A percentile compares a stretch with the other conserved stretches of the same genome.
These are phyloP conservation scores for Ambrosia trifida DNA, from an alignment of 129 eudicot species.

Conservation along the genomic window DNA sequence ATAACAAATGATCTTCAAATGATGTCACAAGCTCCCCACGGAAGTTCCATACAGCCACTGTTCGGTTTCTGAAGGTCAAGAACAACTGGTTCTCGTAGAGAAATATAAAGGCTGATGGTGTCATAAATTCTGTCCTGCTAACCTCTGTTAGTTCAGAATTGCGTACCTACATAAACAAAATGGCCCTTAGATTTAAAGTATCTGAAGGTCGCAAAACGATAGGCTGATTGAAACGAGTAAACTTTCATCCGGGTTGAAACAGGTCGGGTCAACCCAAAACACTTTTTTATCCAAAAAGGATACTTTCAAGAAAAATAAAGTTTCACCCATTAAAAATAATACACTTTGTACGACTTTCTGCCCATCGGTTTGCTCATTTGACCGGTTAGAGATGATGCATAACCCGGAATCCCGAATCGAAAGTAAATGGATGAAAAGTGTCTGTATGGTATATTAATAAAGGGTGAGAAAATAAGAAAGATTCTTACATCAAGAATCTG, in stretches of 20 bases:
- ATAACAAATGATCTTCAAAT: slow-evolving; percentile 27
- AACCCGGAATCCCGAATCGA: background rate
- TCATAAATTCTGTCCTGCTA: slow-evolving; percentile 28
- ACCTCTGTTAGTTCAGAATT: slow-evolving; percentile 25
- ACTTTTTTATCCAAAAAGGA: background rate
- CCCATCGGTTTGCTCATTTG: background rate
- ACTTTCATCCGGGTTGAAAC: background rate
- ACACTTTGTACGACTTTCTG: background rate
- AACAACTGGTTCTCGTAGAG: slow-evolving; percentile 29
- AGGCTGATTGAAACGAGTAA: background rate
- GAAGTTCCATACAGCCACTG: slow-evolving; percentile 32
- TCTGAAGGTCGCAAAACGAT: background rate
- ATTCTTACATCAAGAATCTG: slow-evolving; percentile 84
- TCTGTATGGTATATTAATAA: background rate
- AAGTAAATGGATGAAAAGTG: background rate
- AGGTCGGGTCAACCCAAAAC: background rate
- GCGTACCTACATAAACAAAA: slow-evolving; percentile 21
- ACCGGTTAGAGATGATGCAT: background rate
- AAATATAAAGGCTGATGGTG: slow-evolving; percentile 29
- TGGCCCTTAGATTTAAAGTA: slow-evolving; percentile 11
- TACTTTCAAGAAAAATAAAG: background rate
- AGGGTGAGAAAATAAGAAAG: background rate
- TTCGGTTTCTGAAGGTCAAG: slow-evolving; percentile 30
- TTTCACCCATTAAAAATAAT: background rate
- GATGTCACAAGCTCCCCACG: slow-evolving; percentile 31